Base-by-base conservation (phyloP, 306 rosid species). In the Glycine soja region DNA sequence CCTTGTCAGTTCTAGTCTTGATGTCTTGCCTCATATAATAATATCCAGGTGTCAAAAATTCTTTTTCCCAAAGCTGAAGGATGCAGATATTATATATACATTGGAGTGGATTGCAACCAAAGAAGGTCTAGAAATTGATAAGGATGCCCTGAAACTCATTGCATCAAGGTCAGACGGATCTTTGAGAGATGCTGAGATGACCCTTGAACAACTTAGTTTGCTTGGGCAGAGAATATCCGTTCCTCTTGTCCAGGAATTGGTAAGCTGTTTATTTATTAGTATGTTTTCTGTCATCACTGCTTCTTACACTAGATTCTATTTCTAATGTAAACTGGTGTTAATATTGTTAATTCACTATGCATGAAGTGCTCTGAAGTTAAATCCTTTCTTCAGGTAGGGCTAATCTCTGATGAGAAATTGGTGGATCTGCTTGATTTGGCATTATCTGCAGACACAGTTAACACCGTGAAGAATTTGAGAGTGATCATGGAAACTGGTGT, bases 381-480 rank as follows among this genome's bases (percentile, higher is more conserved):
- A 51, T 50, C 48, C 36, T 63, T 77, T 81, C 81, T 82, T 71
- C 93, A 96, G 99, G 99, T 93, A 56, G 99, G 99, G 83, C 98
- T 96, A 70, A 92, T 96, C 77, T 96, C 98, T 72, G 99, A 96
- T 32, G 99, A 96, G 83, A 96, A 91, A 82, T 85, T 96, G 91
- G 94, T 96, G 32, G 98, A 92, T 88, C 97, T 96, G 84, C 98
- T 96, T 70, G 99, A 96, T 88, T 92, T 96, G 88, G 97, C 99
- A 47, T 83, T 96, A 62, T 96, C 98, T 13, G 98, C 99, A 5
- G 99, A 96, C 90, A 96, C 98, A 19, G 97, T 92, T 16, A 93
- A 96, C 83, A 96, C 99, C 0, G 98, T 96, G 80, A 96, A 96
- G 91, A 90, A 90, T 82, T 82, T 93, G 92, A 87, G 99, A 82